Evolutionary conservation across 768 basidiomycete genomes (phyloP).

Genomic region (Leucosporidium creatinivorum): DNA sequence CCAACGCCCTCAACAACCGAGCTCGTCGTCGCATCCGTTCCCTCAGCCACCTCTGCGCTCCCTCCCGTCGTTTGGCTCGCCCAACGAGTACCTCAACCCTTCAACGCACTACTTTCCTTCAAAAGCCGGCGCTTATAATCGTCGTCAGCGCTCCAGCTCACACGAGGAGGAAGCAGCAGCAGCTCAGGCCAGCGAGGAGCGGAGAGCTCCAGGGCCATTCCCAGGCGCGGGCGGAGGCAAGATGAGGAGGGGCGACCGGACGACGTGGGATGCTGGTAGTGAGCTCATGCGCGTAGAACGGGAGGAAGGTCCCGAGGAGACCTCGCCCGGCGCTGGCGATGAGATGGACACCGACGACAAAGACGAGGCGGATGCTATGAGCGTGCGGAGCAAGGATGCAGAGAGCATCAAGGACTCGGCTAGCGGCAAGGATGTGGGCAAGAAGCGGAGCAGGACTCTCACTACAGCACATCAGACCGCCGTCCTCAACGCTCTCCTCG

Average conservation of each 20-base stretch:
- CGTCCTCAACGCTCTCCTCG: slow-evolving; percentile 76
- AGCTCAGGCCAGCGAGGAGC: not conserved
- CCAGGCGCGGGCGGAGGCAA: not conserved
- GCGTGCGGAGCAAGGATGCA: not conserved
- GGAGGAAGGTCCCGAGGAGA: not conserved
- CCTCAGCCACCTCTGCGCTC: not conserved
- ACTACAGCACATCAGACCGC: slow-evolving; percentile 84
- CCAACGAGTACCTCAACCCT: not conserved
- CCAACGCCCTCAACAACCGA: no score
- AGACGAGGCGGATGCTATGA: not conserved
- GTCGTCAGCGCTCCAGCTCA: not conserved
- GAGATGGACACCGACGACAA: not conserved
- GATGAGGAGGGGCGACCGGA: not conserved
- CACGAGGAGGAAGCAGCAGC: not conserved
- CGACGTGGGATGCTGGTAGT: not conserved
- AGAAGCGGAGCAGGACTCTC: slow-evolving; percentile 61
- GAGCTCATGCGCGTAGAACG: not conserved
- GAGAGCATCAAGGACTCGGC: not conserved
- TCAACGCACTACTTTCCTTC: slow-evolving; percentile 8
- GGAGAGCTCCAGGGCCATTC: not conserved
- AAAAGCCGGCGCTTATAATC: not conserved
- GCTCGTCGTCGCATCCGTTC: no score
- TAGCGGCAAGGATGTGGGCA: slow-evolving; percentile 4
- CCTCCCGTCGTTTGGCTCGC: not conserved
- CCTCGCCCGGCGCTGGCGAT: not conserved